Evolutionary conservation across 225 moss, liverwort and hornwort genomes (phyloP).

Genomic region (Pseudoscleropodium purum): DNA sequence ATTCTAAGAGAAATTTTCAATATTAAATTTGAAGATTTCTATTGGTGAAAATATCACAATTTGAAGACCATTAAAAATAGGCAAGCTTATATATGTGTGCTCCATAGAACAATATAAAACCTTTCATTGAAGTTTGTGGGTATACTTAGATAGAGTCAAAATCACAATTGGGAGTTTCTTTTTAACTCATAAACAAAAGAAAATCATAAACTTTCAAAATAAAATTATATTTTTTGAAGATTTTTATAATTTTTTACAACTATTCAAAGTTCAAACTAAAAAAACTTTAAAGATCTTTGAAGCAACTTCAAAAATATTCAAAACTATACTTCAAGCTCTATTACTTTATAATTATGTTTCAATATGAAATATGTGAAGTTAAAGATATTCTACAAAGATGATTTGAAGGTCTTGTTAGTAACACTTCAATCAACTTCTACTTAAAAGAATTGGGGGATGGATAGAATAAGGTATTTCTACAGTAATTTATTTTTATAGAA

Average conservation of each 20-base stretch:
- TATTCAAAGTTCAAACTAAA: neutral
- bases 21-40: neutral
- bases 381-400: neutral
- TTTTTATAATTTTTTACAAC: neutral
- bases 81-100: neutral
- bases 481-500: neutral
- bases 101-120: neutral
- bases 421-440: too few species aligned
- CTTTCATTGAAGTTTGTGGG: neutral
- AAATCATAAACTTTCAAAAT: neutral
- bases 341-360: neutral
- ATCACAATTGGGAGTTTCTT: neutral
- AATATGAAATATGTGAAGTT: neutral
- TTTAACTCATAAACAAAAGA: neutral
- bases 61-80: fast-evolving
- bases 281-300: neutral
- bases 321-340: neutral
- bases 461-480: neutral
- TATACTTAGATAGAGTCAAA: neutral
- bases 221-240: fast-evolving
- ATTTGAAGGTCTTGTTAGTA: neutral
- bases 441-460: neutral
- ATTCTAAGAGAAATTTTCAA: neutral
- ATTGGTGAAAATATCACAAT: neutral
- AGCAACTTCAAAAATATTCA: neutral